Conservation (phyloP, 2,329 filamentous ascomycete species). For the Lasiodiplodia theobromae region DNA sequence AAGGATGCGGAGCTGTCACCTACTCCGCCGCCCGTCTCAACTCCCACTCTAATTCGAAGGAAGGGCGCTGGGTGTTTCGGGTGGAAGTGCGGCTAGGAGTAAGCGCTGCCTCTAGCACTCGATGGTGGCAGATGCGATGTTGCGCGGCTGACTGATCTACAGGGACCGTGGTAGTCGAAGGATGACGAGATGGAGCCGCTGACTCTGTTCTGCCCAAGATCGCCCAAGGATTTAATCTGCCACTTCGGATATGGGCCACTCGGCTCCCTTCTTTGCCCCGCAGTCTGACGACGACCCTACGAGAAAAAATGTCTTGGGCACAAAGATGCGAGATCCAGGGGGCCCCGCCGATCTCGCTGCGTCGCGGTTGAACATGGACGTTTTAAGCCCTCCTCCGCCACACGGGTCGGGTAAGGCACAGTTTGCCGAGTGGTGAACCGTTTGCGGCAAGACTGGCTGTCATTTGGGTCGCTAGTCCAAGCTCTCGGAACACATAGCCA, state of each 20-base stretch:
- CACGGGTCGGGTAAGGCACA: not conserved
- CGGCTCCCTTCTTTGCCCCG: not conserved
- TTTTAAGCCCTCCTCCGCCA: not conserved
- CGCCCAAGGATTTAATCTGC: not conserved
- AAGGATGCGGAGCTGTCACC: not conserved
- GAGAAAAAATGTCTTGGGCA: not conserved
- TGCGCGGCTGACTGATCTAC: conserved; percentile 13
- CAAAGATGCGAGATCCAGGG: not conserved
- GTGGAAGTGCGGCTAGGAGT: conserved; percentile 17
- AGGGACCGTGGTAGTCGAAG: not conserved
- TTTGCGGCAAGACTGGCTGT: not conserved
- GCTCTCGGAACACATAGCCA: not conserved
- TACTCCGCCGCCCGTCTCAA: not conserved
- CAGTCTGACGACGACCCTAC: not conserved
- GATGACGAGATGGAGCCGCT: not conserved
- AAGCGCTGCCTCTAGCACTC: not conserved
- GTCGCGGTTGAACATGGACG: not conserved
- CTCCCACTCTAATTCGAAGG: not conserved
- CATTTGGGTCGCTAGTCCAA: not conserved
- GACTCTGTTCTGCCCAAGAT: not conserved
- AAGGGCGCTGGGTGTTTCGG: not conserved
- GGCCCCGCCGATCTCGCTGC: not conserved
- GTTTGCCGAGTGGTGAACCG: not conserved
- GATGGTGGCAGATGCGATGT: not conserved
- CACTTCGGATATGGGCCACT: not conserved